Conservation (phyloP, 176 grass and related monocot species). For the Lolium rigidum region DNA sequence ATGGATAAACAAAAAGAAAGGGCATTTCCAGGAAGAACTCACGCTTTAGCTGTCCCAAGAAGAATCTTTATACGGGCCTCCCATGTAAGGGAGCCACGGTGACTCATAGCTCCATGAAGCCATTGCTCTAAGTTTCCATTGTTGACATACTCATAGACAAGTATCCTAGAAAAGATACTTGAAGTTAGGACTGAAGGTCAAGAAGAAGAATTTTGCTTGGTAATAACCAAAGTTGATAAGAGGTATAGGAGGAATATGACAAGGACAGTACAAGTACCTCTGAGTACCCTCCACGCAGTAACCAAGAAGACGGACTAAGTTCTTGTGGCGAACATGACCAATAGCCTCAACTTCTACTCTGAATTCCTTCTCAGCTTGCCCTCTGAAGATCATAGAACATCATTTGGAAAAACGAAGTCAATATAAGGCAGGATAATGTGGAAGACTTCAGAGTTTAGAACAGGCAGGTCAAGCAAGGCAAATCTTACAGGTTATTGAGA, state of each 20-base stretch:
- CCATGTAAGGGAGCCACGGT: constrained; percentile 75
- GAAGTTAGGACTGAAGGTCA: constrained; percentile 11
- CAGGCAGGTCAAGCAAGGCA: constrained; percentile 9
- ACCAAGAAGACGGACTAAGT: constrained; percentile 81
- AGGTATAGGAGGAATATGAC: constrained; percentile 24
- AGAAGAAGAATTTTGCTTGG: not conserved
- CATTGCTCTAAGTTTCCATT: constrained; percentile 88
- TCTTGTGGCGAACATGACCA: constrained; percentile 92
- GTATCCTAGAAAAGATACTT: constrained; percentile 61
- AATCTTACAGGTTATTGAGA: constrained; percentile 76
- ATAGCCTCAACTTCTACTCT: constrained; percentile 94
- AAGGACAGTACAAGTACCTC: constrained; percentile 55
- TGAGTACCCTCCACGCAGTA: constrained; percentile 90
- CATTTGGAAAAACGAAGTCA: not conserved
- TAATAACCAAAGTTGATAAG: constrained; percentile 19
- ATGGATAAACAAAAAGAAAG: constrained; percentile 24
- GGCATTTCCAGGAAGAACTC: constrained; percentile 43
- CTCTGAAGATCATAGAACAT: constrained; percentile 51
- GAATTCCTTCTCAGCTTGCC: constrained; percentile 92
- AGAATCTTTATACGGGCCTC: constrained; percentile 81
- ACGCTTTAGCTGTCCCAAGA: constrained; percentile 90
- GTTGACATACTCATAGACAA: constrained; percentile 89
- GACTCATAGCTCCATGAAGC: constrained; percentile 91
- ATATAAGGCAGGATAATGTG: constrained; percentile 14
- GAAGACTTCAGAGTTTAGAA: constrained; percentile 12